Conservation (phyloP, 106 monocot genomes). For the Apostasia ramifera region DNA sequence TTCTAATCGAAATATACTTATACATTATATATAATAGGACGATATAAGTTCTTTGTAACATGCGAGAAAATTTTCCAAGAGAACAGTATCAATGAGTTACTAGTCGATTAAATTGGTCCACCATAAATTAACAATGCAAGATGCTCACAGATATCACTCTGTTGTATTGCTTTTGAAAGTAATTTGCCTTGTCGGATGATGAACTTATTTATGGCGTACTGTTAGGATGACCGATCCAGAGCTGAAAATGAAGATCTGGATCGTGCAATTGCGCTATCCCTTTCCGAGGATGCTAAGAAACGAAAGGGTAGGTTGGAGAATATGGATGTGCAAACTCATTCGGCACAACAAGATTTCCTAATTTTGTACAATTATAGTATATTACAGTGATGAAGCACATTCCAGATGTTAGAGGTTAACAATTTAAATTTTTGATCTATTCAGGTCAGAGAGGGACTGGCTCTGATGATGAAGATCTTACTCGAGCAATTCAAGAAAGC, state of each 20-base stretch:
- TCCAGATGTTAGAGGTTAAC: background rate
- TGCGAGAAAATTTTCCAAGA: too few species aligned
- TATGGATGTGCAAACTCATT: background rate
- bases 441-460: conserved; percentile 26
- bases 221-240: conserved; percentile 65
- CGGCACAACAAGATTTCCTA: too few species aligned
- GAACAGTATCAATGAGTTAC: too few species aligned
- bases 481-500: conserved; percentile 59
- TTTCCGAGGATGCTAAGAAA: conserved; percentile 69
- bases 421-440: background rate
- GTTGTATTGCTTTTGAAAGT: too few species aligned
- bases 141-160: too few species aligned
- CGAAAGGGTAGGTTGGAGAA: conserved; percentile 32
- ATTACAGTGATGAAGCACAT: background rate
- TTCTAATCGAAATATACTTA: too few species aligned
- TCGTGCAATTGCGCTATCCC: conserved; percentile 78
- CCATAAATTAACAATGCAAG: too few species aligned
- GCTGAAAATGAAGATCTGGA: conserved; percentile 82
- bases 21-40: too few species aligned
- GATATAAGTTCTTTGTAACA: too few species aligned
- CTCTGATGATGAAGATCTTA: conserved; percentile 62
- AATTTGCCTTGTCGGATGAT: background rate
- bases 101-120: too few species aligned
- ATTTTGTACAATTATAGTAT: background rate
- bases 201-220: conserved; percentile 3